phyloP scores from a whole-genome alignment of 441 rosid species.

The Erysimum cheiri region DNA sequence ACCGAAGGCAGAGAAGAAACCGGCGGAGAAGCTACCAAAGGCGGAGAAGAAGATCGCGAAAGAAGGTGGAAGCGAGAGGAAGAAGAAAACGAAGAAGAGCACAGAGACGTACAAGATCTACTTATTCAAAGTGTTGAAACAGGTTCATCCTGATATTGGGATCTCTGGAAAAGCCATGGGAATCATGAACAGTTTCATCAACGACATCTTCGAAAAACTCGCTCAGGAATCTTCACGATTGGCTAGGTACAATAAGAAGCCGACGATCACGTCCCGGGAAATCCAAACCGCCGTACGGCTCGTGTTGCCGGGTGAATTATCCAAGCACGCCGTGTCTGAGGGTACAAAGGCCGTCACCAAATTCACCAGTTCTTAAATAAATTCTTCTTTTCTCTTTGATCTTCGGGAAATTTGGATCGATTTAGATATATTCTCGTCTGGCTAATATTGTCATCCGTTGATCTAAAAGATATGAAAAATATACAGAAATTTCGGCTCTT shows the following conservation, averaged over 20 bases:
- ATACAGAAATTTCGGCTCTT: neutral
- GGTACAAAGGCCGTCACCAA: constrained; percentile 21
- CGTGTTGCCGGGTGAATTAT: constrained; percentile 18
- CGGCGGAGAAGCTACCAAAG: constrained; percentile 13
- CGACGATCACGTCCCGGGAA: constrained; percentile 23
- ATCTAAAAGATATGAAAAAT: neutral
- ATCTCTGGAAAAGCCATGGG: constrained; percentile 37
- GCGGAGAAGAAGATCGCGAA: constrained; percentile 34
- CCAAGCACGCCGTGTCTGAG: constrained; percentile 24
- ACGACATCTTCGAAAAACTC: constrained; percentile 38
- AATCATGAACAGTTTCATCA: constrained; percentile 39
- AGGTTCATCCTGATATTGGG: constrained; percentile 35
- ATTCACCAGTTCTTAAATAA: constrained; percentile 11
- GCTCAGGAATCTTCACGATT: constrained; percentile 25
- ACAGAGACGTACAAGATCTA: constrained; percentile 34
- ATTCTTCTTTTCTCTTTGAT: neutral
- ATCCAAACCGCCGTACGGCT: constrained; percentile 24
- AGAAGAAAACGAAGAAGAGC: constrained; percentile 28
- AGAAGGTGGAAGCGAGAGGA: constrained; percentile 32
- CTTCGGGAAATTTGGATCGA: neutral
- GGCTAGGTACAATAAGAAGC: constrained; percentile 25
- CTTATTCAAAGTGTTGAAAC: constrained; percentile 35
- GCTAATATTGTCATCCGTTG: neutral
- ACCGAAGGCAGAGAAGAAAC: constrained; percentile 31
- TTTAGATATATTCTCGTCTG: neutral